A percentile compares a stretch with the other conserved stretches of the same genome.
These are phyloP conservation scores for Magnolia kwangsiensis DNA, from an alignment of 164 flowering plant species.

Conservation along the genomic window DNA sequence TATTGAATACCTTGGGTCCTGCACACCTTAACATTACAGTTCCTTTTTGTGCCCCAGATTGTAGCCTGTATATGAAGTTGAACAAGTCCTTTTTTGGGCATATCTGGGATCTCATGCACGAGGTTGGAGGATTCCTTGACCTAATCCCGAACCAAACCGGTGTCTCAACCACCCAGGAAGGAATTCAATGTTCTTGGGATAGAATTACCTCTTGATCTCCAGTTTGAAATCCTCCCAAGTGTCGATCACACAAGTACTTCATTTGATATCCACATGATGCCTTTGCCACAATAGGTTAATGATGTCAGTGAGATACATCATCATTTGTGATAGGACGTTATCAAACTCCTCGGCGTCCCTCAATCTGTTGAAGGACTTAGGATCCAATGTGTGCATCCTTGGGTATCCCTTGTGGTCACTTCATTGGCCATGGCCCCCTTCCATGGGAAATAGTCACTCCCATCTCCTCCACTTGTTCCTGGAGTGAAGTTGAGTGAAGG, in stretches of 20 bases:
- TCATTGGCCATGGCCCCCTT: no score
- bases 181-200: background rate
- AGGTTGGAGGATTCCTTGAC: background rate
- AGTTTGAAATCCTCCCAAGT: conserved; percentile 2
- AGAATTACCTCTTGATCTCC: conserved; percentile 1
- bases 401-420: no score
- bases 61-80: conserved; percentile 3
- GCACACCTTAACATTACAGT: background rate
- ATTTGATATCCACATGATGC: background rate
- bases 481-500: no score
- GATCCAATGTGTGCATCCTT: no score
- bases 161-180: background rate
- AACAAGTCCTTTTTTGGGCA: background rate
- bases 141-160: background rate
- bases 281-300: background rate
- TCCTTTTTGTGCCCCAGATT: background rate
- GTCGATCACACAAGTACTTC: background rate
- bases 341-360: no score
- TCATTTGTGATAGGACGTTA: no score
- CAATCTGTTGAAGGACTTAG: no score
- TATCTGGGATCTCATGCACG: background rate
- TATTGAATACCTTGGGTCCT: no score
- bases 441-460: no score
- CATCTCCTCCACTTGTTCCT: no score
- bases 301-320: background rate